These are phyloP conservation scores for Balamuthia mandrillaris DNA, from an alignment of 208 protist species.

Conservation along the genomic window DNA sequence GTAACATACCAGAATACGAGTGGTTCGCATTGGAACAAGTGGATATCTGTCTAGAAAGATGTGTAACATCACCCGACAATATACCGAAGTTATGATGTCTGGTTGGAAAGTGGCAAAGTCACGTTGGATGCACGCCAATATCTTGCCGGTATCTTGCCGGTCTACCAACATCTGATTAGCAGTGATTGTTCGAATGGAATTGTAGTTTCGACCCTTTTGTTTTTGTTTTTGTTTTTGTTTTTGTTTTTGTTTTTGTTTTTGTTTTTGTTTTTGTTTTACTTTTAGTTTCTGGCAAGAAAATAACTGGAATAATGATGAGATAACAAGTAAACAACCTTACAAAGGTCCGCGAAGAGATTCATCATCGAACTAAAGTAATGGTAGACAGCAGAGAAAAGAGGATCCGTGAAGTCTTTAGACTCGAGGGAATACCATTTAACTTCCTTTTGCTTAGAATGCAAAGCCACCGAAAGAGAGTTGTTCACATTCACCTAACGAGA, in stretches of 20 bases:
- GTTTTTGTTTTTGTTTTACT: too few relatives aligned
- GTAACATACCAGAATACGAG: constrained; percentile 14
- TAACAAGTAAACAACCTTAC: not conserved
- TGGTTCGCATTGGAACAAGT: not conserved
- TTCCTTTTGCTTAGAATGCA: too few relatives aligned
- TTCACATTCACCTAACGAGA: too few relatives aligned
- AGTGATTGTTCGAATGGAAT: constrained; percentile 32
- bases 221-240: too few relatives aligned
- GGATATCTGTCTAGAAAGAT: constrained; percentile 34
- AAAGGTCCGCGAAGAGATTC: constrained; percentile 12
- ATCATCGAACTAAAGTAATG: constrained; percentile 27
- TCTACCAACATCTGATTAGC: too few relatives aligned
- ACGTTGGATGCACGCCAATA: not conserved
- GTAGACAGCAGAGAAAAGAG: not conserved
- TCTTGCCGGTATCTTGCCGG: too few relatives aligned
- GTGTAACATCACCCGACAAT: constrained; percentile 16
- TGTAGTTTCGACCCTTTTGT: constrained; percentile 38
- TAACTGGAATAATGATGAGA: too few relatives aligned
- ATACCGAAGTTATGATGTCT: not conserved
- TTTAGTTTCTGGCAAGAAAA: too few relatives aligned
- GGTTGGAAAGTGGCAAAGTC: not conserved
- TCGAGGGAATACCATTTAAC: constrained; percentile 19
- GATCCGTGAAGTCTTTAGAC: not conserved
- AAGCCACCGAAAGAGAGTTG: too few relatives aligned
- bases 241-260: too few relatives aligned